phyloP scores from a whole-genome alignment of 2,329 filamentous ascomycete genomes.

The Rhytidhysteron rufulum region DNA sequence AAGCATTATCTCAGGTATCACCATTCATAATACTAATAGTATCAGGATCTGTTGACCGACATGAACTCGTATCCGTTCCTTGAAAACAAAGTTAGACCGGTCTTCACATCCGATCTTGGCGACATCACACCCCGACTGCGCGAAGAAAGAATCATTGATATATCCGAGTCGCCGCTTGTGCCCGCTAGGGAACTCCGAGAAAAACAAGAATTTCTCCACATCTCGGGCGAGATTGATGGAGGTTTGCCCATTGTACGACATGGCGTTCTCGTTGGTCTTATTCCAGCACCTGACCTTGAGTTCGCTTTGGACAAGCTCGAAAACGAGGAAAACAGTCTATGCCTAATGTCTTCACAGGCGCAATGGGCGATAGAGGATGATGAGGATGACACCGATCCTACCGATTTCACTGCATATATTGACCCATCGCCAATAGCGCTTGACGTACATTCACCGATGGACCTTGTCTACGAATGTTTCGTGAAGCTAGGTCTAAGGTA shows the following conservation, averaged over 20 bases:
- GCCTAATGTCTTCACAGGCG: conserved; percentile 73
- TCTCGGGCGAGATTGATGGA: conserved; percentile 84
- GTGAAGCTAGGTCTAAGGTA: conserved; percentile 90
- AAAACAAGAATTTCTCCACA: conserved; percentile 78
- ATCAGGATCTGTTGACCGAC: conserved; percentile 75
- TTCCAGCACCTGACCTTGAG: conserved; percentile 90
- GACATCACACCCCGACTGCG: conserved; percentile 79
- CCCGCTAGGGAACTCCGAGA: conserved; percentile 70
- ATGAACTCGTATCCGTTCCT: conserved; percentile 98
- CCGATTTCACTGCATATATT: conserved; percentile 86
- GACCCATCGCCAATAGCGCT: conserved; percentile 86
- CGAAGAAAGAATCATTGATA: conserved; percentile 79
- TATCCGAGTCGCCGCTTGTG: conserved; percentile 76
- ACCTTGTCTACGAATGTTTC: conserved; percentile 94
- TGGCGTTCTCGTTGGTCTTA: conserved; percentile 78
- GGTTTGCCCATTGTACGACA: conserved; percentile 82
- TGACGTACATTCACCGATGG: conserved; percentile 86
- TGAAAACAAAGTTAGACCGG: conserved; percentile 90
- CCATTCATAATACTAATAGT: background rate
- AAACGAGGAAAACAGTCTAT: conserved; percentile 69
- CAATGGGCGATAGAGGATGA: conserved; percentile 49
- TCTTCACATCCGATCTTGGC: conserved; percentile 82
- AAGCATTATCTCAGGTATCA: background rate
- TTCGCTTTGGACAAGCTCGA: conserved; percentile 82
- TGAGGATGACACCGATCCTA: conserved; percentile 60